Evolutionary conservation across 192 early-diverging fungal genomes (phyloP).

Genomic region (Coemansia sp.): DNA sequence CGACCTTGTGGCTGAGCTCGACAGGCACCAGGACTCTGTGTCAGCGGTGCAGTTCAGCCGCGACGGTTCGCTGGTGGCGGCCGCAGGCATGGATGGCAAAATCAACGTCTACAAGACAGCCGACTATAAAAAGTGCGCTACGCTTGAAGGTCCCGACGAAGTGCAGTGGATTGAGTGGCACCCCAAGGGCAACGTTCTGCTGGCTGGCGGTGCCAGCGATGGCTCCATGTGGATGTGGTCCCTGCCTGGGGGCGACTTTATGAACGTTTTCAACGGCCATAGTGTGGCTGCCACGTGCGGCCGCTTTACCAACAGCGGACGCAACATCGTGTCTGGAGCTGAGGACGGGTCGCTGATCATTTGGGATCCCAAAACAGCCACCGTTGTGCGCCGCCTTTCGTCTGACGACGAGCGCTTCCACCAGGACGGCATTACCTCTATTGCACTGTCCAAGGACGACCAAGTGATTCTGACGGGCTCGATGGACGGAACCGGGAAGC

Average conservation of each 20-base stretch:
- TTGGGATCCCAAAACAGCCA: conserved; percentile 93
- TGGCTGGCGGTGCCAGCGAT: conserved; percentile 81
- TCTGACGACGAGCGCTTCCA: conserved; percentile 84
- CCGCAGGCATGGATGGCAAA: conserved; percentile 96
- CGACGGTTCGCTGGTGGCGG: conserved; percentile 82
- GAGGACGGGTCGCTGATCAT: conserved; percentile 80
- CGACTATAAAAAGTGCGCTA: conserved; percentile 16
- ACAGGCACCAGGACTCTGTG: conserved; percentile 86
- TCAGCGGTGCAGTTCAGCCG: conserved; percentile 75
- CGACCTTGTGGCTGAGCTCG: conserved; percentile 64
- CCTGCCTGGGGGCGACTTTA: conserved; percentile 82
- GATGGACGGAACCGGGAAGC: conserved; percentile 70
- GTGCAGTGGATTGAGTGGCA: conserved; percentile 97
- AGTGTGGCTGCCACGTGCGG: conserved; percentile 81
- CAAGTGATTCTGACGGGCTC: conserved; percentile 80
- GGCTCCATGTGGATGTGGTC: conserved; percentile 97
- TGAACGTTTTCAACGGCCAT: conserved; percentile 94
- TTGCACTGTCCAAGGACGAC: conserved; percentile 74
- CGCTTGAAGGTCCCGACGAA: conserved; percentile 88
- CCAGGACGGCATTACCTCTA: conserved; percentile 68
- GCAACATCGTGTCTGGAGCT: conserved; percentile 77
- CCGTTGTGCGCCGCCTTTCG: conserved; percentile 62
- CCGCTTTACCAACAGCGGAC: conserved; percentile 88
- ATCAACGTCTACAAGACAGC: conserved; percentile 57
- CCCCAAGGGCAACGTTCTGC: conserved; percentile 83